Base-by-base conservation (phyloP, 495 filamentous ascomycete genomes). In the Letharia lupina region DNA sequence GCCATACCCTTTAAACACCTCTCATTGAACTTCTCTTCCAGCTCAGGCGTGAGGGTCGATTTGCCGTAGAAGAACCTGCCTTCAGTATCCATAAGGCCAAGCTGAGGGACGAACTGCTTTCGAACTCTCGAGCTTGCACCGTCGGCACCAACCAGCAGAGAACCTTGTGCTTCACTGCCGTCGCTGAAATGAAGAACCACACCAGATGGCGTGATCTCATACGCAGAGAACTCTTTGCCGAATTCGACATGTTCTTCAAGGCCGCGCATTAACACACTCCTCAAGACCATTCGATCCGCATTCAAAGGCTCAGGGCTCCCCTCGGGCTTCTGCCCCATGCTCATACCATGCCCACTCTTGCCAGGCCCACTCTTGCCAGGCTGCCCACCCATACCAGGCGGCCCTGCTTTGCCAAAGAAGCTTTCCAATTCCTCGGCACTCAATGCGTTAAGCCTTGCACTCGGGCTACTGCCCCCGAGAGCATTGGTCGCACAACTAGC, bases 101-200 rank as follows among this genome's bases (percentile, higher is more conserved):
- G 77, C 18, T 75, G 58, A 13, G 81, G 80, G 13, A 82, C 68
- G 48, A 78, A 70, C 65, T 81, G 77, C 65, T 69, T 73, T 23
- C 78, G 74, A 52, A 81, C 73, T 31, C 66, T 59, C 47, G 77
- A 81, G 39, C 72, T 70, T 12, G 76, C 64, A 18, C 80, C 80
- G 63, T 83, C 80, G 35, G 80, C 80, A 23, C 80, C 80, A 18
- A 83, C 73, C 16, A 83, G 69, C 1, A 83, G 57, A 18, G 68
- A 64, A 10, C 79, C 80, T 4, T 72, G 44, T 31, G 69, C 74
- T 4, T 52, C 65, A 20, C 74, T 74, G 20, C 78, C 78, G 64
- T 82, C 77, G 15, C 67, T 50, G 60, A 82, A 83, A 47, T 63
- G 68, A 10, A 74, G 77, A 10, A 65, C 72, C 7, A 80, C 74